Evolutionary conservation across 179 eudicot genomes (phyloP), one percentile per base, ranked within the genome.

Genomic region (Actinidia chinensis): DNA sequence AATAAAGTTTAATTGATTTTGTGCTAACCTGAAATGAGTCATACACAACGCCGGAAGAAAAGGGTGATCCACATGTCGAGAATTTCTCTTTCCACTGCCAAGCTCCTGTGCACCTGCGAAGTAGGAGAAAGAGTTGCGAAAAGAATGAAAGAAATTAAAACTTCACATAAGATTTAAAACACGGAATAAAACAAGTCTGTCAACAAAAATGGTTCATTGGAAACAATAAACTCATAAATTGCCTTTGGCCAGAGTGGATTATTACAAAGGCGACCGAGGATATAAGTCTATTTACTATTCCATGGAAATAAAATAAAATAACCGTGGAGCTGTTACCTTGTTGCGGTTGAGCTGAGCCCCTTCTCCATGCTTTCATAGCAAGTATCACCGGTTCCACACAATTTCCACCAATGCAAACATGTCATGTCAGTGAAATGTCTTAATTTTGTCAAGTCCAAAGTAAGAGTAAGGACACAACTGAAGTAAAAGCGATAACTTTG

Each of bases 341-440:
- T 96, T 96, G 65, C 98, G 89, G 74, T 92, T 96, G 22, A 96
- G 91, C 99, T 94, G 15, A 89, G 75, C 81, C 80, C 84, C 84
- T 96, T 96, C 80, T 96, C 98, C 99, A 96, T 94, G 99, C 91
- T 85, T 96, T 96, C 99, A 96, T 92, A 33, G 99, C 99, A 82
- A 96, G 70, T 43, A 80, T 81, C 90, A 25, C 91, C 95, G 1
- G 99, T 92, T 78, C 91, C 97, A 71, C 85, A 81, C 78, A 96
- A 80, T 78, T 96, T 98, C 68, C 94, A 98, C 87, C 94, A 86
- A 89, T 96, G 98, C 84, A 96, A 98, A 84, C 99, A n/a, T 96
- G 92, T 82, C 55, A 84, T 18, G 12, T 12, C 40, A 74, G 68
- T 56, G 5, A 73, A n/a, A 15, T 47, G 7, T 28, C 59, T 70